Percentiles rank a stretch among this genome's conserved stretches.
These are phyloP conservation scores for Sordaria brevicollis DNA, from an alignment of 495 filamentous ascomycete species.

Conservation along the genomic window DNA sequence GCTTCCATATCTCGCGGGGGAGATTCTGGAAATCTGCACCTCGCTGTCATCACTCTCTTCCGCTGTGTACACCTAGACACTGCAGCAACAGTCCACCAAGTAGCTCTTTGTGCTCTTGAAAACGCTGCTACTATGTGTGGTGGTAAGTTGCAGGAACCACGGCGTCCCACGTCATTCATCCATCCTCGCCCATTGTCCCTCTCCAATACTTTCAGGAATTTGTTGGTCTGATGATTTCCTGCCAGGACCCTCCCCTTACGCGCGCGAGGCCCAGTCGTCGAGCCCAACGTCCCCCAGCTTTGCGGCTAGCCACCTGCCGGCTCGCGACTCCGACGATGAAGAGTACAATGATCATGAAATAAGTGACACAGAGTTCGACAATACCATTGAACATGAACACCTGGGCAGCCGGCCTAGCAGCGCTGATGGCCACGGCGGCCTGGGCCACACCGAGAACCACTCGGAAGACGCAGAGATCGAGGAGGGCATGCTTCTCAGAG, in stretches of 20 bases:
- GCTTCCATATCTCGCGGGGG: background rate
- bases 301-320: conserved; percentile 12
- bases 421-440: background rate
- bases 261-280: conserved; percentile 14
- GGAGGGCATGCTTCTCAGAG: conserved; percentile 58
- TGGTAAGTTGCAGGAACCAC: background rate
- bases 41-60: background rate
- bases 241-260: conserved; percentile 9
- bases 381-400: conserved; percentile 6
- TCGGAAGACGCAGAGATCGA: conserved; percentile 16
- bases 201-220: background rate
- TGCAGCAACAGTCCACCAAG: background rate
- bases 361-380: conserved; percentile 22
- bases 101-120: background rate
- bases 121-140: background rate
- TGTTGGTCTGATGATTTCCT: background rate
- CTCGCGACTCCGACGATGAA: conserved; percentile 23
- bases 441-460: background rate
- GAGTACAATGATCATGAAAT: conserved; percentile 12
- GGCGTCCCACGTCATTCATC: background rate
- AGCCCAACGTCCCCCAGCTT: conserved; percentile 19
- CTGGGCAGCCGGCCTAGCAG: background rate
- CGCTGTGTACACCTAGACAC: background rate
- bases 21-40: background rate
- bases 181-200: background rate